phyloP scores from a whole-genome alignment of 176 grass and related monocot genomes.

The Bolboschoenus planiculmis region DNA sequence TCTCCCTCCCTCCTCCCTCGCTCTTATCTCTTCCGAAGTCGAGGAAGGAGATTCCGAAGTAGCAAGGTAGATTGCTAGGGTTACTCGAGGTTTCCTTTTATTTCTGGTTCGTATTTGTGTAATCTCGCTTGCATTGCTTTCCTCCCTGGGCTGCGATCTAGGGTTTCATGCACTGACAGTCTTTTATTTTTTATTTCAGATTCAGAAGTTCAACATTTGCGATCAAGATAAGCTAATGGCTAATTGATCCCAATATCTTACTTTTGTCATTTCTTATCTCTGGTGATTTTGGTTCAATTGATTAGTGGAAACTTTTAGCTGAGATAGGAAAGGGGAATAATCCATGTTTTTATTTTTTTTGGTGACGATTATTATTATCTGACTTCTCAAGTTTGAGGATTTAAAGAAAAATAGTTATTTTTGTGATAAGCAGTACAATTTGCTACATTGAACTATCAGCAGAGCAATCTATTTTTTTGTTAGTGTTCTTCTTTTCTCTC shows the following conservation, averaged over 20 bases:
- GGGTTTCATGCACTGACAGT: background rate
- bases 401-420: background rate
- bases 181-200: slow-evolving; percentile 18
- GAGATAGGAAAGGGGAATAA: background rate
- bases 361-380: background rate
- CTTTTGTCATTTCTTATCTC: background rate
- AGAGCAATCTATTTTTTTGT: background rate
- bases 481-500: slow-evolving; percentile 22
- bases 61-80: background rate
- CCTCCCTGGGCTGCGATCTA: background rate
- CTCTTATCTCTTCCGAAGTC: background rate
- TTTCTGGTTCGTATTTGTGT: background rate
- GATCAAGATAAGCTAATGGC: background rate
- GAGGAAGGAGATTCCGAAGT: slow-evolving; percentile 17
- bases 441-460: background rate
- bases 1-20: background rate
- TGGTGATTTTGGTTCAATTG: slow-evolving; percentile 17
- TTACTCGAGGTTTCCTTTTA: background rate
- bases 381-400: background rate
- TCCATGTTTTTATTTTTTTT: background rate
- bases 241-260: background rate
- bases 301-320: background rate
- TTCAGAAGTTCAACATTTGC: background rate
- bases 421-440: background rate
- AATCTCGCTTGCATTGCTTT: background rate